These are phyloP conservation scores for Arabis alpina DNA, from an alignment of 345 rosid species.

Conservation along the genomic window DNA sequence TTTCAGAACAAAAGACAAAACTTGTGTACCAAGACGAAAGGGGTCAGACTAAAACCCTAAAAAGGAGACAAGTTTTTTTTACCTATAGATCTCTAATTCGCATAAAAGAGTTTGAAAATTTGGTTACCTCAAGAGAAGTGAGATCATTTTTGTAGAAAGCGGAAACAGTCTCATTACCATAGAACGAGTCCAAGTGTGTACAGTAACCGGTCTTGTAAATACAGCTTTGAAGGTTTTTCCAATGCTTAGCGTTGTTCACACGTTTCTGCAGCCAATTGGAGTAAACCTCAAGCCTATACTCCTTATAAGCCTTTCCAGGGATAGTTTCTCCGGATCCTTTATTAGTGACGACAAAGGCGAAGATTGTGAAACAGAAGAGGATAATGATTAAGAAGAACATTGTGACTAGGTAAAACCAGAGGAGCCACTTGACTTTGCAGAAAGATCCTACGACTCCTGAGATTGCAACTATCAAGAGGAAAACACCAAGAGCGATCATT, in stretches of 20 bases:
- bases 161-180: conserved; percentile 8
- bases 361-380: conserved; percentile 71
- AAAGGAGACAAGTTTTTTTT: not conserved
- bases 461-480: conserved; percentile 74
- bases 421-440: conserved; percentile 74
- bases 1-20: not conserved
- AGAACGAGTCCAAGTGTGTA: conserved; percentile 37
- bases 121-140: conserved; percentile 60
- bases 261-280: conserved; percentile 75
- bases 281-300: conserved; percentile 50
- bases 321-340: conserved; percentile 76
- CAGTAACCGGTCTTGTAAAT: conserved; percentile 58
- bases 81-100: not conserved
- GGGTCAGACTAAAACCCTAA: conserved; percentile 5
- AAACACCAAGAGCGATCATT: conserved; percentile 69
- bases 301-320: conserved; percentile 57
- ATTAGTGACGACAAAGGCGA: conserved; percentile 77
- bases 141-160: conserved; percentile 45
- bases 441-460: conserved; percentile 92
- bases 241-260: conserved; percentile 53
- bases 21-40: not conserved
- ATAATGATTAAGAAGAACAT: conserved; percentile 75
- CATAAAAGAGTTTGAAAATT: not conserved
- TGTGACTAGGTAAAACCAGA: conserved; percentile 77
- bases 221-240: conserved; percentile 74